Base-by-base conservation (phyloP, 2,329 filamentous ascomycete species). In the Xylaria sp. region DNA sequence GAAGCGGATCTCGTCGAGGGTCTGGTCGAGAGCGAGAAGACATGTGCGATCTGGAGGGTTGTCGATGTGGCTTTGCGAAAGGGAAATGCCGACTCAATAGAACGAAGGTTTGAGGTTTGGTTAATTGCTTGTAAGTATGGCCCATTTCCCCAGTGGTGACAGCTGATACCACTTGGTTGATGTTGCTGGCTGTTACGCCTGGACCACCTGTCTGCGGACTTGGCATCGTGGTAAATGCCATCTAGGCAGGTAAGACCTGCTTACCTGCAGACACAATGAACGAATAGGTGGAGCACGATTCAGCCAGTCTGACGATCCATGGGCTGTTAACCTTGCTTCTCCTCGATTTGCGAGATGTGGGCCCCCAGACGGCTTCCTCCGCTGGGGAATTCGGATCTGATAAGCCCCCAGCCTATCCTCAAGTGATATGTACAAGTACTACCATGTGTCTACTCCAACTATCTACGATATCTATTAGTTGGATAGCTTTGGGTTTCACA, bases 11-110 rank as follows among this genome's bases (percentile, higher is more conserved):
- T 60, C 42, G 58, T 36, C 31, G 51, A 36, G 17, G 33, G 28
- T 38, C 33, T 42, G 51, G 59, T 51, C 48, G 48, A n/a, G 49
- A 31, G 49, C 49, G 48, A 51, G 48, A 20, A 51, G 48, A 17
- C 48, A 57, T 57, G 42, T 66, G 49, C 28, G 51, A 59, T 42
- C 51, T 54, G 51, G 53, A 26, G 53, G n/a, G n/a, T 23, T 28
- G 53, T 15, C 36, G 33, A 26, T 40, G 38, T 17, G 56, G 56
- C 40, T 40, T 42, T 59, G 56, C 40, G 38, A 46, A 42, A 11
- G 23, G 3, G 36, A 59, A 46, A 17, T 59, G 56, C 53, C 53
- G 53, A 56, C 28, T 53, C 15, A 31, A 31, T 51, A 51, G 26
- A 51, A 31, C 26, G 26, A 31, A 44, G 42, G 42, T 20, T 38